A percentile compares a stretch with the other conserved stretches of the same genome.
Evolutionary conservation across 2,329 filamentous ascomycete species (phyloP).

Genomic region (Colletotrichum destructivum): DNA sequence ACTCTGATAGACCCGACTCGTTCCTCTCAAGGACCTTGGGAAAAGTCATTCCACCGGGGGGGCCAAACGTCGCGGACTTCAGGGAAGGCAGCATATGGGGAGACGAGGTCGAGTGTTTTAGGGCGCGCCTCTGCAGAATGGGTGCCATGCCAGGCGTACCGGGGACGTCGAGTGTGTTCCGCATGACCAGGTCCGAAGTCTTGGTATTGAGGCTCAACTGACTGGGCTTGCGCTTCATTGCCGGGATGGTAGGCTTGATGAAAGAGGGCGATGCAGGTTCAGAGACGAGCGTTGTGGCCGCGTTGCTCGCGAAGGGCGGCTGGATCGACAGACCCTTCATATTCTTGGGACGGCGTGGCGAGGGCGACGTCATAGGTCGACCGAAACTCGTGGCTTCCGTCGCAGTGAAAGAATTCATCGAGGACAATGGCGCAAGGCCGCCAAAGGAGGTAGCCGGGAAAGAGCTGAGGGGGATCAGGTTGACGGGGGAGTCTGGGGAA

Average conservation of each 20-base stretch:
- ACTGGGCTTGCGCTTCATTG: constrained; percentile 81
- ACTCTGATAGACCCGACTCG: constrained; percentile 72
- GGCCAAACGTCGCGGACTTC: constrained; percentile 73
- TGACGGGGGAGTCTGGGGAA: constrained; percentile 90
- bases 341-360: constrained; percentile 81
- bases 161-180: constrained; percentile 67
- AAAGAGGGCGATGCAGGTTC: constrained; percentile 83
- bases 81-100: constrained; percentile 75
- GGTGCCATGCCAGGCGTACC: constrained; percentile 70
- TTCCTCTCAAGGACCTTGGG: constrained; percentile 73
- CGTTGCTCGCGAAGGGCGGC: constrained; percentile 66
- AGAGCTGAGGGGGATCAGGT: constrained; percentile 78
- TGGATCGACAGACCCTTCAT: constrained; percentile 89
- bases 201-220: constrained; percentile 84
- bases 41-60: constrained; percentile 75
- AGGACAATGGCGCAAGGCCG: constrained; percentile 52
- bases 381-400: constrained; percentile 58
- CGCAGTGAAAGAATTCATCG: constrained; percentile 64
- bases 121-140: constrained; percentile 72
- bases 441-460: constrained; percentile 75
- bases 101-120: constrained; percentile 79
- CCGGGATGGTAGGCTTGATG: constrained; percentile 83
- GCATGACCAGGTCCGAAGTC: constrained; percentile 68
- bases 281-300: constrained; percentile 64
- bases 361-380: constrained; percentile 77